Evolutionary conservation across 2,329 filamentous ascomycete genomes (phyloP).

Genomic region (Exophiala bonariae): DNA sequence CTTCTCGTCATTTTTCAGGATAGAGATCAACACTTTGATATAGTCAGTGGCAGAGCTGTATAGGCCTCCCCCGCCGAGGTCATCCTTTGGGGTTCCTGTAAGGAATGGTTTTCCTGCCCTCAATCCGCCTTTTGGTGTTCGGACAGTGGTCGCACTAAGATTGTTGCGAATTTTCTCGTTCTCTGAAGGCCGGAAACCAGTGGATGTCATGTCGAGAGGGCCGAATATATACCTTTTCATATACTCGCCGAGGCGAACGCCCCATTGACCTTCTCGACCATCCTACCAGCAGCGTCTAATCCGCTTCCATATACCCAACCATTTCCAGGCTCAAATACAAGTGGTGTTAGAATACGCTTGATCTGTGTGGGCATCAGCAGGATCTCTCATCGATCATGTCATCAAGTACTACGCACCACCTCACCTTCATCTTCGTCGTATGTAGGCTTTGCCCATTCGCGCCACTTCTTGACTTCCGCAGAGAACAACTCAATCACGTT

Average conservation of each 20-base stretch:
- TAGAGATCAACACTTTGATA: conserved; percentile 32
- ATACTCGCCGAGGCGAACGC: conserved; percentile 41
- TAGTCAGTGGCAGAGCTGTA: conserved; percentile 35
- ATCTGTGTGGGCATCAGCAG: background rate
- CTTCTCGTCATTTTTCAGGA: conserved; percentile 34
- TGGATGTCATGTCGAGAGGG: conserved; percentile 44
- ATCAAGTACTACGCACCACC: conserved; percentile 1
- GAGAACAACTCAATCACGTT: conserved; percentile 22
- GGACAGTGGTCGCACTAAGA: conserved; percentile 38
- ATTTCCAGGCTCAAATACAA: conserved; percentile 46
- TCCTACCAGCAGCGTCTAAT: conserved; percentile 53
- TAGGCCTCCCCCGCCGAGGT: conserved; percentile 49
- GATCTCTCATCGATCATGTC: background rate
- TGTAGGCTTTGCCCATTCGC: conserved; percentile 3
- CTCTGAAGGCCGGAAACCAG: conserved; percentile 12
- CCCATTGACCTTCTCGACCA: conserved; percentile 49
- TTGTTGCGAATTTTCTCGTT: conserved; percentile 7
- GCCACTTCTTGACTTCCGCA: conserved; percentile 19
- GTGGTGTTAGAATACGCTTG: conserved; percentile 3
- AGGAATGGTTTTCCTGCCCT: conserved; percentile 39
- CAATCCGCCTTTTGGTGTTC: conserved; percentile 39
- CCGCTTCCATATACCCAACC: conserved; percentile 53
- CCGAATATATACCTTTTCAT: conserved; percentile 47
- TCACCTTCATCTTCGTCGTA: background rate
- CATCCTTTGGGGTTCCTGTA: conserved; percentile 36